These are phyloP conservation scores for Huntiella bhutanensis DNA, from an alignment of 2,329 filamentous ascomycete species.

Conservation along the genomic window DNA sequence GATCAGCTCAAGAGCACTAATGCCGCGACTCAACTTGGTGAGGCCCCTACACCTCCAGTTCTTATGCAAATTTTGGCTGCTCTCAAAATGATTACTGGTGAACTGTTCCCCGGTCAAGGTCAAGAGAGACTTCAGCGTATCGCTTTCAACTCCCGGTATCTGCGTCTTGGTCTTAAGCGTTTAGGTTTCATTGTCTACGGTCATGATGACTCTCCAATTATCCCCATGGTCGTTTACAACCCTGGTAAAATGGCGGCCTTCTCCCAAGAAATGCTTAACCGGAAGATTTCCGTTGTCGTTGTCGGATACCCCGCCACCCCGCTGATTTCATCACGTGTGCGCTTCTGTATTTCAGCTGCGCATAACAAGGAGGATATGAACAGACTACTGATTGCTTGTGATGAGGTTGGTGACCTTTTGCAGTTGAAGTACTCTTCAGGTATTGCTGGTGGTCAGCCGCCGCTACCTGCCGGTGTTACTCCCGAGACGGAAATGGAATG, in stretches of 20 bases:
- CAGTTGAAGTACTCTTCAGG: slow-evolving; percentile 97
- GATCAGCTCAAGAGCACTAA: slow-evolving; percentile 79
- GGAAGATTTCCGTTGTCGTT: slow-evolving; percentile 93
- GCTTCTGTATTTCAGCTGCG: slow-evolving; percentile 87
- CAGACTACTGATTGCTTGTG: slow-evolving; percentile 69
- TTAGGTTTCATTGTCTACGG: slow-evolving; percentile 94
- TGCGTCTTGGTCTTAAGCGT: slow-evolving; percentile 91
- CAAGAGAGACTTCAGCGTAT: slow-evolving; percentile 90
- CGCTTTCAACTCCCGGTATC: slow-evolving; percentile 94
- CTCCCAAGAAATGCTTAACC: slow-evolving; percentile 93
- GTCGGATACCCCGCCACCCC: slow-evolving; percentile 95
- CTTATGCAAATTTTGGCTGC: slow-evolving; percentile 80
- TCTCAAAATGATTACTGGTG: slow-evolving; percentile 74
- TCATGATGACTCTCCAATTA: slow-evolving; percentile 93
- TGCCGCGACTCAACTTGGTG: slow-evolving; percentile 69
- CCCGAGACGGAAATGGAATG: slow-evolving; percentile 55
- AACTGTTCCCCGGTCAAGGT: slow-evolving; percentile 74
- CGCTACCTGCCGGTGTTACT: slow-evolving; percentile 51
- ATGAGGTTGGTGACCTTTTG: slow-evolving; percentile 78
- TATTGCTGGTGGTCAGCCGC: slow-evolving; percentile 69
- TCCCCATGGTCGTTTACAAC: slow-evolving; percentile 86
- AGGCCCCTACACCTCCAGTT: slow-evolving; percentile 72
- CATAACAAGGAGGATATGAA: slow-evolving; percentile 98
- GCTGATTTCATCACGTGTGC: slow-evolving; percentile 79
- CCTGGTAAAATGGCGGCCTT: slow-evolving; percentile 98